Evolutionary conservation across 2,329 filamentous ascomycete species (phyloP).

Genomic region (Xylariaceae sp.): DNA sequence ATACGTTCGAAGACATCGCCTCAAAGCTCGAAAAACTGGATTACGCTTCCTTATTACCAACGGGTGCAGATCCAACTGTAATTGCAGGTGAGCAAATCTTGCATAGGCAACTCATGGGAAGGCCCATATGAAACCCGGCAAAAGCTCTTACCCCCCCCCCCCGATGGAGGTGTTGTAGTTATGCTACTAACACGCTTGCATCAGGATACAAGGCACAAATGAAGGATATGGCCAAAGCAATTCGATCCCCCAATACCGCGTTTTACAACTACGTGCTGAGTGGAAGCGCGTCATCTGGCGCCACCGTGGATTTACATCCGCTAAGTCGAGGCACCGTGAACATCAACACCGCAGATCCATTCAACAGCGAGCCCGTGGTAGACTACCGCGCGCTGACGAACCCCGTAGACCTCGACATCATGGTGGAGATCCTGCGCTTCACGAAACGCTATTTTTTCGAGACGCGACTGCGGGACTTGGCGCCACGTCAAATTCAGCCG

Average conservation of each 20-base stretch:
- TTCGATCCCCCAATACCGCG: constrained; percentile 45
- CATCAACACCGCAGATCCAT: constrained; percentile 48
- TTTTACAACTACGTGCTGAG: constrained; percentile 47
- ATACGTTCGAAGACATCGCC: constrained; percentile 43
- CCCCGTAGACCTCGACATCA: constrained; percentile 47
- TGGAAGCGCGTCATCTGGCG: constrained; percentile 33
- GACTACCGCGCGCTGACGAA: constrained; percentile 50
- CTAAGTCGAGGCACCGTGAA: constrained; percentile 48
- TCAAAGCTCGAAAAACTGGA: constrained; percentile 43
- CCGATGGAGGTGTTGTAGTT: no score
- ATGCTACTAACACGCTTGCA: neutral
- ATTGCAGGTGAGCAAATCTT: constrained; percentile 36
- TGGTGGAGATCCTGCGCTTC: constrained; percentile 48
- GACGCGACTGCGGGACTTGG: constrained; percentile 45
- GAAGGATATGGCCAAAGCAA: constrained; percentile 44
- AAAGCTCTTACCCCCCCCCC: no score
- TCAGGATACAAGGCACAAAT: constrained; percentile 48
- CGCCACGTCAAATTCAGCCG: constrained; percentile 44
- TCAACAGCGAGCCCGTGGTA: constrained; percentile 44
- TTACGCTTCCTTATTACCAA: constrained; percentile 43
- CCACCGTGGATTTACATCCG: constrained; percentile 41
- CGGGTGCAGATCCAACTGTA: constrained; percentile 42
- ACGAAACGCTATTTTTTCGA: constrained; percentile 46
- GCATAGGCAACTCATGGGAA: neutral
- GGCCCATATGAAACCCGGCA: no score